These are phyloP conservation scores for Mangifera indica DNA, from an alignment of 345 rosid species.

Conservation along the genomic window DNA sequence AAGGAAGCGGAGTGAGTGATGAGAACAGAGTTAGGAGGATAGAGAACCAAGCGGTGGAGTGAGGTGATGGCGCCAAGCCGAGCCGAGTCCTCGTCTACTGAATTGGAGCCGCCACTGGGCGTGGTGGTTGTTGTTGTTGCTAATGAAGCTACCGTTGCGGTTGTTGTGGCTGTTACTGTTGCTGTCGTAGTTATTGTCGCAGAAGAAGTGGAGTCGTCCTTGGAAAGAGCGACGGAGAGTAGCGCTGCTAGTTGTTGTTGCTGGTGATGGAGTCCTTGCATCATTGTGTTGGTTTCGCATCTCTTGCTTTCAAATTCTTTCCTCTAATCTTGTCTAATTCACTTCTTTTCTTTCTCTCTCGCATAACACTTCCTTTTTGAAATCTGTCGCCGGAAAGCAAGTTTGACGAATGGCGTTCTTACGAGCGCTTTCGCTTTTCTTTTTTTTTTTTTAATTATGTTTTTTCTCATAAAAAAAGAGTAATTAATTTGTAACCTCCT, in stretches of 20 bases:
- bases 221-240: conserved; percentile 70
- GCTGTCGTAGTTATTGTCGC: neutral
- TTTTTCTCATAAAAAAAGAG: too few relatives aligned
- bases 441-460: too few relatives aligned
- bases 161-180: conserved; percentile 11
- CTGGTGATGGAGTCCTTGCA: conserved; percentile 72
- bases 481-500: too few relatives aligned
- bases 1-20: conserved; percentile 82
- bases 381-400: neutral
- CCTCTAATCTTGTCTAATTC: neutral
- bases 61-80: conserved; percentile 71
- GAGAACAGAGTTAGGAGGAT: conserved; percentile 80
- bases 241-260: conserved; percentile 78
- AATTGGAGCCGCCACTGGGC: conserved; percentile 22
- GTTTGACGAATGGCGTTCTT: neutral
- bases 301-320: conserved; percentile 2
- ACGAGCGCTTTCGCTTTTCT: too few relatives aligned
- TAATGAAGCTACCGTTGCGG: conserved; percentile 22
- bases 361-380: neutral
- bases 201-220: conserved; percentile 40
- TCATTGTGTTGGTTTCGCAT: conserved; percentile 44
- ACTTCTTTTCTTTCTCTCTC: neutral
- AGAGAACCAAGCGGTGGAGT: conserved; percentile 78
- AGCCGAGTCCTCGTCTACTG: conserved; percentile 56
- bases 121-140: conserved; percentile 17